These are phyloP conservation scores for Styphnolobium japonicum DNA, from an alignment of 306 rosid genomes.

Conservation along the genomic window DNA sequence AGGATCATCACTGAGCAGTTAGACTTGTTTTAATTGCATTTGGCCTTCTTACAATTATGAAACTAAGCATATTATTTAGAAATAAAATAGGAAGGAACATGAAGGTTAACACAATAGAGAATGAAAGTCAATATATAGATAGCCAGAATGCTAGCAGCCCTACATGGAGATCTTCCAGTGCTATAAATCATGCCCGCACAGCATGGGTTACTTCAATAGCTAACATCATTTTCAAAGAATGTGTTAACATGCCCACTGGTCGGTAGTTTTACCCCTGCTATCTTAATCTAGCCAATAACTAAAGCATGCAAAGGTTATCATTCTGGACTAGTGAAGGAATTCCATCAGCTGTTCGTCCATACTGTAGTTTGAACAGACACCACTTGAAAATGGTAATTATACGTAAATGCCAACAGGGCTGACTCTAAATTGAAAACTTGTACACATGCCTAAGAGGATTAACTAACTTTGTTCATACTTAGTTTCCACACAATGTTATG, in stretches of 20 bases:
- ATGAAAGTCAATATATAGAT: constrained; percentile 44
- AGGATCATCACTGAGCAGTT: constrained; percentile 89
- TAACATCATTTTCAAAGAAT: constrained; percentile 64
- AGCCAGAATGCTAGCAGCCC: constrained; percentile 46
- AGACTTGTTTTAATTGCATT: constrained; percentile 73
- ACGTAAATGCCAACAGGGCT: neutral
- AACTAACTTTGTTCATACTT: neutral
- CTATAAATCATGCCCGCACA: constrained; percentile 18
- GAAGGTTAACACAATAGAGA: constrained; percentile 39
- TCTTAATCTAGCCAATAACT: constrained; percentile 12
- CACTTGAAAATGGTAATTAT: constrained; percentile 8
- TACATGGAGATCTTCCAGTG: constrained; percentile 17
- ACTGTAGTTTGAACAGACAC: constrained; percentile 6
- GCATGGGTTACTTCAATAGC: constrained; percentile 77
- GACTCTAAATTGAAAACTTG: constrained; percentile 26
- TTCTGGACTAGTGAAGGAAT: constrained; percentile 8
- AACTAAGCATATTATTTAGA: constrained; percentile 58
- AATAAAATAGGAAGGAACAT: constrained; percentile 48
- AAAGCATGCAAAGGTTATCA: constrained; percentile 4
- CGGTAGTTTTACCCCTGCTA: constrained; percentile 32
- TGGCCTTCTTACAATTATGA: constrained; percentile 71
- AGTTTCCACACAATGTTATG: neutral
- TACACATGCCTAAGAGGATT: constrained; percentile 25
- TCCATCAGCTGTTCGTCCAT: constrained; percentile 7
- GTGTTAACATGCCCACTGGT: constrained; percentile 28